Base-by-base conservation (phyloP, 2,329 filamentous ascomycete genomes). In the Camillea tinctor region DNA sequence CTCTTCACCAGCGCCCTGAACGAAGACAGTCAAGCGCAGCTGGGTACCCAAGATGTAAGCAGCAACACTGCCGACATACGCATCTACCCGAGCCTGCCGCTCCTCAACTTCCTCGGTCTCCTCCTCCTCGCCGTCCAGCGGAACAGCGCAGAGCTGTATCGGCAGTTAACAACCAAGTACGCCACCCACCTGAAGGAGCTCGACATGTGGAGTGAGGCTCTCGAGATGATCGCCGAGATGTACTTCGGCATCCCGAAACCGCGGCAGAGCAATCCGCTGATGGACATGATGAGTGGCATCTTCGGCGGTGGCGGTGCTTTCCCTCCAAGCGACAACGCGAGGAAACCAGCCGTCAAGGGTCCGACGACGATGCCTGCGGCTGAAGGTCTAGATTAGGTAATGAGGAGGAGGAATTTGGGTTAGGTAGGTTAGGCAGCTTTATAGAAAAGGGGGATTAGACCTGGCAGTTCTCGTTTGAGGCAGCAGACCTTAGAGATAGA, bases 211-310 rank as follows among this genome's bases (percentile, higher is more conserved):
- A 86, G 88, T 36, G 93, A 92, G 72, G 84, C 92, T 22, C 79
- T 99, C 62, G 89, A 93, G 68, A 88, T 92, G 75, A 88, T 99
- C 69, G 94, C 90, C 54, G 94, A 99, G 79, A 93, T 97, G 86
- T 99, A 98, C 80, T 99, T 99, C 78, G 88, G 88, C 40, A 96
- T 99, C 74, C 86, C 88, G 79, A 89, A 93, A 72, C 94, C 93
- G 52, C 85, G 90, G 70, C 92, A 97, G 79, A 90, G 89, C 65
- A 98, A 98, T 75, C 93, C 93, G 2, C 80, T 99, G 75, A 87
- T 98, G 77, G 95, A 99, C 74, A 98, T 99, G 93, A 96, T 99
- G 91, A 93, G 93, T 53, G 93, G 88, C 64, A 86, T 99, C 82
- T 91, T 99, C 71, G 93, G 93, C 54, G 92, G 92, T 20, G 89